Conservation (phyloP, 2,329 filamentous ascomycete species). For the Pseudogymnoascus destructans region DNA sequence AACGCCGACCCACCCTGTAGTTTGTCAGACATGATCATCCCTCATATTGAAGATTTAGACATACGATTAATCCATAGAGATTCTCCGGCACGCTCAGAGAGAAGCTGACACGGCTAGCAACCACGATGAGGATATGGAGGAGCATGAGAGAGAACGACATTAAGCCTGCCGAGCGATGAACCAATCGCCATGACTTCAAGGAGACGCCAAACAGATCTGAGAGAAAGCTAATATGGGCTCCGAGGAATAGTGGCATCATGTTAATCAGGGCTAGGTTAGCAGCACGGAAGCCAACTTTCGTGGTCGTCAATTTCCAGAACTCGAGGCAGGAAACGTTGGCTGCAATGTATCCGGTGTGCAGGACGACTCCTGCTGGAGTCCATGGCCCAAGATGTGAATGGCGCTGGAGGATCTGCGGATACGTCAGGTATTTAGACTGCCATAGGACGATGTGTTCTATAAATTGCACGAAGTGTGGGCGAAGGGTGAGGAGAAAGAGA, state of each 20-base stretch:
- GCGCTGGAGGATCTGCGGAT: constrained; percentile 17
- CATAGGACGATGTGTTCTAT: constrained; percentile 13
- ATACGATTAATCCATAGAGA: constrained; percentile 14
- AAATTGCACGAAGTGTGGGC: constrained; percentile 10
- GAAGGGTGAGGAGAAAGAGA: constrained; percentile 17
- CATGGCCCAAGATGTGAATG: constrained; percentile 17
- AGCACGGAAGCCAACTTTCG: neutral
- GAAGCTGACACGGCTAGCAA: constrained; percentile 1
- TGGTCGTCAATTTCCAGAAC: neutral
- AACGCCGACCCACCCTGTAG: constrained; percentile 16
- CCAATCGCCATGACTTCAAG: constrained; percentile 9
- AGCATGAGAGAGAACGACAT: constrained; percentile 13
- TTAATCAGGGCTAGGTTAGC: constrained; percentile 15
- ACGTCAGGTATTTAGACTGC: constrained; percentile 19
- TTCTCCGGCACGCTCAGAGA: constrained; percentile 9
- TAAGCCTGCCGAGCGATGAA: constrained; percentile 15
- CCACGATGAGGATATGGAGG: constrained; percentile 12
- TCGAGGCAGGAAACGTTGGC: neutral
- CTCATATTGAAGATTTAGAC: constrained; percentile 2
- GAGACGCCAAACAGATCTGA: constrained; percentile 13
- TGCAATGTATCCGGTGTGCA: constrained; percentile 10
- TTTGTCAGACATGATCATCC: constrained; percentile 11
- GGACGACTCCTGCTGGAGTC: constrained; percentile 15
- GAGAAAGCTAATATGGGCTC: constrained; percentile 11
- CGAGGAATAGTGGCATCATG: constrained; percentile 13